Conservation (phyloP, 2,329 filamentous ascomycete genomes). For the Coniochaeta sp. region DNA sequence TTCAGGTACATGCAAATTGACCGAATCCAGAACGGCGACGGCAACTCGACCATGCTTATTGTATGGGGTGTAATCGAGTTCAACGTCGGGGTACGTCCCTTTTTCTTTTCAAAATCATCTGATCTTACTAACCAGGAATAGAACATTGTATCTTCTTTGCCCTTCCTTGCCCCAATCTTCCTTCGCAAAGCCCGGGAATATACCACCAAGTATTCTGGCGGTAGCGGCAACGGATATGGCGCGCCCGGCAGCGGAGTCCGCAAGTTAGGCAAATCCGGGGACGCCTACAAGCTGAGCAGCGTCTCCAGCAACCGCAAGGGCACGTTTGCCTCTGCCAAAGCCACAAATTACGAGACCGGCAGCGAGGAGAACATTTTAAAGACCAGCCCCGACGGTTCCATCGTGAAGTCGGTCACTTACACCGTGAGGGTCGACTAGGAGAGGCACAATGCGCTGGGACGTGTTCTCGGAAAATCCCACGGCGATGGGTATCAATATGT, state of each 20-base stretch:
- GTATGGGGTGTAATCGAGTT: slow-evolving; percentile 52
- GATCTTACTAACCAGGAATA: slow-evolving; percentile 9
- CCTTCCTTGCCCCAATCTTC: slow-evolving; percentile 36
- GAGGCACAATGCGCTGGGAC: too few relatives aligned
- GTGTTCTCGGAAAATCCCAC: too few relatives aligned
- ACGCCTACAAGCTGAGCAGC: slow-evolving; percentile 29
- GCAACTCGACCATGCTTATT: slow-evolving; percentile 48
- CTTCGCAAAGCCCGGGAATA: slow-evolving; percentile 34
- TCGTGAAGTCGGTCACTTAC: slow-evolving; percentile 34
- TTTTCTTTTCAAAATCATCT: neutral
- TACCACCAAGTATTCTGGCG: slow-evolving; percentile 22
- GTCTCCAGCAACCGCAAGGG: slow-evolving; percentile 23
- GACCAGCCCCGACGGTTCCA: slow-evolving; percentile 17
- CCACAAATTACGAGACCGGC: slow-evolving; percentile 9
- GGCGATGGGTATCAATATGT: too few relatives aligned
- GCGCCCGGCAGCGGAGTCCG: slow-evolving; percentile 7
- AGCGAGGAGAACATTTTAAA: slow-evolving; percentile 33
- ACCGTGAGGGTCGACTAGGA: slow-evolving; percentile 28
- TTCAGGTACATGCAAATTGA: slow-evolving; percentile 44
- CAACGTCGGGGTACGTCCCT: slow-evolving; percentile 42
- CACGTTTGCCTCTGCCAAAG: slow-evolving; percentile 17
- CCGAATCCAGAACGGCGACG: slow-evolving; percentile 39
- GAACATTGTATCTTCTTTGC: slow-evolving; percentile 39
- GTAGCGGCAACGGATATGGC: slow-evolving; percentile 14
- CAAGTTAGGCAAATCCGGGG: slow-evolving; percentile 9